These are phyloP conservation scores for Teratosphaeria nubilosa DNA, from an alignment of 2,329 filamentous ascomycete species.

Conservation along the genomic window DNA sequence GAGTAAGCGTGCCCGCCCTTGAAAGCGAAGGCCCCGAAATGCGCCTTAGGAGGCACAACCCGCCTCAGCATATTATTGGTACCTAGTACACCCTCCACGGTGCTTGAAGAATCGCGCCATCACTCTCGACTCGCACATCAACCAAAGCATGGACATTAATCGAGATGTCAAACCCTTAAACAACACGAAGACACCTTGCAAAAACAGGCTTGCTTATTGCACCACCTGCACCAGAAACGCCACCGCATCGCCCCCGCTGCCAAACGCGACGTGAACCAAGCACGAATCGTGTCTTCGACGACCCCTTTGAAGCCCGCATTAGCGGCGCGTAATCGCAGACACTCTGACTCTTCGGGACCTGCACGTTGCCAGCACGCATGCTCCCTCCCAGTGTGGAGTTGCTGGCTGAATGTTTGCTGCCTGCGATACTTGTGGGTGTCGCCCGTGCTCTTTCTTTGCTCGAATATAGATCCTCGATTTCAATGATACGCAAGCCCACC, in stretches of 20 bases:
- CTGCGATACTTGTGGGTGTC: neutral
- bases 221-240: neutral
- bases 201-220: neutral
- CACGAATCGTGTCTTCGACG: neutral
- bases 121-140: neutral
- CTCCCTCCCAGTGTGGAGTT: neutral
- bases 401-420: neutral
- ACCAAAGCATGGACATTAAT: neutral
- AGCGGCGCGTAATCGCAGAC: neutral
- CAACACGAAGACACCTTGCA: no score
- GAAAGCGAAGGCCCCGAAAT: no score
- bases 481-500: neutral
- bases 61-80: no score
- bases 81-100: neutral
- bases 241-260: neutral
- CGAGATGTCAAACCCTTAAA: no score
- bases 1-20: no score
- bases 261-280: neutral
- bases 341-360: neutral
- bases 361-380: neutral
- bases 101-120: neutral
- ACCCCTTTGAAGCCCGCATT: neutral
- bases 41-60: no score
- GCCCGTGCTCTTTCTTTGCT: neutral
- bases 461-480: neutral